Percentiles rank a stretch among this genome's conserved stretches.
Conservation (phyloP, 2,329 filamentous ascomycete species). For the Xylaria sp. region DNA sequence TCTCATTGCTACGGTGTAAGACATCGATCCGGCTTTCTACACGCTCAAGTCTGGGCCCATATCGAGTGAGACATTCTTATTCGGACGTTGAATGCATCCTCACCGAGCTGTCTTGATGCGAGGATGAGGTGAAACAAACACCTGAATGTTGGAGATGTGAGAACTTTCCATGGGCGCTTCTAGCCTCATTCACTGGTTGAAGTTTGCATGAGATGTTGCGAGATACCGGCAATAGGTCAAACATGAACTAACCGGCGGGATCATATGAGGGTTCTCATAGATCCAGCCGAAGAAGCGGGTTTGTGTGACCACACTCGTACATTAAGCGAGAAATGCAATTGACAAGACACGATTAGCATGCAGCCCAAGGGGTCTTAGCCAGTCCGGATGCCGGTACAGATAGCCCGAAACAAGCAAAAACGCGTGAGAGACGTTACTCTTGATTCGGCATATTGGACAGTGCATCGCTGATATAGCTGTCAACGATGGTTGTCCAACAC, state of each 20-base stretch:
- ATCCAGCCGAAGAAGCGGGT: constrained; percentile 19
- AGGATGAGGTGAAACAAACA: constrained; percentile 11
- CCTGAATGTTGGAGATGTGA: not conserved
- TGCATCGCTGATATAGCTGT: constrained; percentile 3
- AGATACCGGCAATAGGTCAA: constrained; percentile 8
- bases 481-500: constrained; percentile 1
- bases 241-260: not conserved
- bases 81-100: constrained; percentile 8
- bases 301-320: constrained; percentile 24
- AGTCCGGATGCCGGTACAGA: constrained; percentile 13
- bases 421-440: constrained; percentile 5
- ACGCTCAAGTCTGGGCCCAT: constrained; percentile 2
- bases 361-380: constrained; percentile 22
- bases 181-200: not conserved
- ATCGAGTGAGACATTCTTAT: constrained; percentile 20
- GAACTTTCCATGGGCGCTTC: constrained; percentile 4
- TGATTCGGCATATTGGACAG: constrained; percentile 6
- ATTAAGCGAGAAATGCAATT: constrained; percentile 30
- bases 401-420: constrained; percentile 22
- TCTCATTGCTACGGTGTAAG: constrained; percentile 27
- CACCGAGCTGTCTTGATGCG: constrained; percentile 12
- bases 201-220: not conserved
- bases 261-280: constrained; percentile 17
- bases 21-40: constrained; percentile 20
- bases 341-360: constrained; percentile 15